Evolutionary conservation across 2,329 filamentous ascomycete genomes (phyloP).

Genomic region (Achaetomium macrosporum): DNA sequence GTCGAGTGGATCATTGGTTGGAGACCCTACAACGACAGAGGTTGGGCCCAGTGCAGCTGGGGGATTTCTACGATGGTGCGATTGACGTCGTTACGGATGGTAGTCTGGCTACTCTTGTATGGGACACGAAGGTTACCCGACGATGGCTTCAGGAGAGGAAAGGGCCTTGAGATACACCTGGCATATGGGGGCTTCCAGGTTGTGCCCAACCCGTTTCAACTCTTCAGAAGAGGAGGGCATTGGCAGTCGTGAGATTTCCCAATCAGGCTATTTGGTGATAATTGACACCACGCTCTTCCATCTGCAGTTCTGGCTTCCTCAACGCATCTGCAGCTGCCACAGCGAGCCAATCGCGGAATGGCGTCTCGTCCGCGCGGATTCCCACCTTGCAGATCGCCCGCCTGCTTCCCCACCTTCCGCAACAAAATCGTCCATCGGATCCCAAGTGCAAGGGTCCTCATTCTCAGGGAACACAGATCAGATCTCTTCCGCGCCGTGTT

Average conservation of each 20-base stretch:
- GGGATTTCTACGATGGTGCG: too few species aligned
- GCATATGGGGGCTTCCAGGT: too few species aligned
- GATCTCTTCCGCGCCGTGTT: background rate
- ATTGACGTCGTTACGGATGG: too few species aligned
- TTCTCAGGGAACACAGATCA: slow-evolving; percentile 1
- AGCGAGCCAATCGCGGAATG: slow-evolving; percentile 16
- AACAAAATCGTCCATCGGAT: background rate
- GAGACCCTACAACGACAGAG: background rate
- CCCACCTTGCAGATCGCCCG: slow-evolving; percentile 1
- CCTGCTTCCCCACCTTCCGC: background rate
- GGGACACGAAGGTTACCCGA: background rate
- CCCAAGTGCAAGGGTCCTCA: background rate
- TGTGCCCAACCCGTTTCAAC: too few species aligned
- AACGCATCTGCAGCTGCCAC: background rate
- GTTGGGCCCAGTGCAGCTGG: too few species aligned
- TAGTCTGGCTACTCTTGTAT: too few species aligned
- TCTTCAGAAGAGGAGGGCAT: background rate
- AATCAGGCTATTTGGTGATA: background rate
- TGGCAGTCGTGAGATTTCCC: background rate
- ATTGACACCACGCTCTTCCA: background rate
- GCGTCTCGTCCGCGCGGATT: background rate
- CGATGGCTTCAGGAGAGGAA: too few species aligned
- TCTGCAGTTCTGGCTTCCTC: background rate
- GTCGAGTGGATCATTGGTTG: background rate
- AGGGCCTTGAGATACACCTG: too few species aligned